Evolutionary conservation across 306 rosid genomes (phyloP).

Genomic region (Medicago ruthenica): DNA sequence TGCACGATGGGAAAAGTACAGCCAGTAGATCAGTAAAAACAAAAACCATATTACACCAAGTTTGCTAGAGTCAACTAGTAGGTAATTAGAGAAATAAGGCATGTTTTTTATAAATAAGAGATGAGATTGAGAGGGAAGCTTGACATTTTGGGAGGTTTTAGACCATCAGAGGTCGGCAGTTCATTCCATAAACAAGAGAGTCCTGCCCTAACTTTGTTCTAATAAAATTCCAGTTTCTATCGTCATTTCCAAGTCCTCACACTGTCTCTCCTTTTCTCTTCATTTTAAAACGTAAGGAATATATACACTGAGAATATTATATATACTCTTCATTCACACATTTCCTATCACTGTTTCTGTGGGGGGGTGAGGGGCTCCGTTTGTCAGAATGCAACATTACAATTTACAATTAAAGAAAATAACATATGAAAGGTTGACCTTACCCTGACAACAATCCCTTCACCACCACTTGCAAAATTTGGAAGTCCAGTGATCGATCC

Average conservation of each 20-base stretch:
- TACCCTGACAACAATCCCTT: constrained; percentile 84
- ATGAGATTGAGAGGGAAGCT: neutral
- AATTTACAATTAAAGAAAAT: neutral
- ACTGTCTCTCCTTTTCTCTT: constrained; percentile 1
- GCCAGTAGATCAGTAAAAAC: neutral
- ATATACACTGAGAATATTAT: neutral
- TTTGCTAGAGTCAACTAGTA: constrained; percentile 4
- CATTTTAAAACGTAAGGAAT: neutral
- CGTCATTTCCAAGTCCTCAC: neutral
- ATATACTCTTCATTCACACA: too few relatives aligned
- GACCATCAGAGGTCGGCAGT: neutral
- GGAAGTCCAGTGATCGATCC: constrained; percentile 79
- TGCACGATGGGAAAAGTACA: neutral
- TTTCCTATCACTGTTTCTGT: too few relatives aligned
- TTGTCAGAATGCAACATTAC: too few relatives aligned
- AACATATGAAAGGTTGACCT: constrained; percentile 35
- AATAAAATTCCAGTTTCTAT: neutral
- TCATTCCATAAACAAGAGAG: neutral
- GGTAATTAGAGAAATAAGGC: constrained; percentile 3
- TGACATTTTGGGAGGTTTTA: neutral
- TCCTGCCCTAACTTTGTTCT: neutral
- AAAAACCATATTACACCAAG: neutral
- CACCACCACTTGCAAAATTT: constrained; percentile 62
- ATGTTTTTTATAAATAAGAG: neutral
- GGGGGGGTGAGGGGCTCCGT: too few relatives aligned